Evolutionary conservation across 495 filamentous ascomycete genomes (phyloP), one percentile per base, ranked within the genome.

Genomic region (Articulospora tetracladia): DNA sequence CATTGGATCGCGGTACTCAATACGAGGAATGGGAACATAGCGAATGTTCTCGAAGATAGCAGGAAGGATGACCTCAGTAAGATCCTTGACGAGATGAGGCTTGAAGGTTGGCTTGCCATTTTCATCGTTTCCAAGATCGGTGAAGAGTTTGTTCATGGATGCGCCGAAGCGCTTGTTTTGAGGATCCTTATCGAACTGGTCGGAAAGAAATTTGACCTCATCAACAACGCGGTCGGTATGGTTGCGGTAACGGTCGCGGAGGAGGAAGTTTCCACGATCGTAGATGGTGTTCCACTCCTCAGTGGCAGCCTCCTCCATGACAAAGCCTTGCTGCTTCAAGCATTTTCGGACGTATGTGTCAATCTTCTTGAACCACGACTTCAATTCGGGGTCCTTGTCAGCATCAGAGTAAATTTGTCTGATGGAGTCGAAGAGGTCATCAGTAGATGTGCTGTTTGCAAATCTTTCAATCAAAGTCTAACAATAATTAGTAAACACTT

Each of bases 11-110:
- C 86, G 87, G 64, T 94, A 94, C 74, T 98, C 94, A 55, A 98
- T 96, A 26, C 94, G 85, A 12, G 94, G 95, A 54, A 98, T 83
- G 19, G 94, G 94, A 23, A 98, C 85, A 73, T 98, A 98, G 56
- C 91, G 88, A 24, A 95, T 75, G 62, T 84, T 89, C 79, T 97
- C 91, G 62, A 98, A 89, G 58, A 92, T 76, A 51, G 77, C 86
- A 12, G 94, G 94, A 30, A 98, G 59, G 68, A 98, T 92, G 41
- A 98, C 85, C 3, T 94, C 86, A 36, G 84, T 87, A 53, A 98
- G 69, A 68, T 98, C 94, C 76, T 90, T 95, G 58, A 98, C 49
- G 10, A 98, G 80, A 68, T 97, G 90, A 58, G 87, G 86, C 82
- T 98, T 98, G 80, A 98, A 97, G 1, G 78, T 80, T 0, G 90